A percentile compares a stretch with the other conserved stretches of the same genome.
Conservation (phyloP, 129 eudicot species). For the Helichrysum umbraculigerum region DNA sequence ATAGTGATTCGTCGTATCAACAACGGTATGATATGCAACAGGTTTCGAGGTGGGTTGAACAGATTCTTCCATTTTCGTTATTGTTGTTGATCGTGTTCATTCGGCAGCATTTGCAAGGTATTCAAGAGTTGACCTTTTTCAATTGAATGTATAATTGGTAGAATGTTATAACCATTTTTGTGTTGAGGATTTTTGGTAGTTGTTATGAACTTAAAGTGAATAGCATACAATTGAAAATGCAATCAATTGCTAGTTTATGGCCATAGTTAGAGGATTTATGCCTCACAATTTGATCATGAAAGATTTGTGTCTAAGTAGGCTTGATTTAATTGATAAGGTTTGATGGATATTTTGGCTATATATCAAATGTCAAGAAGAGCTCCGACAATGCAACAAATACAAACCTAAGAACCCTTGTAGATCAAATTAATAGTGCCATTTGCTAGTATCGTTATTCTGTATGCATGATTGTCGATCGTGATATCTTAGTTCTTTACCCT, state of each 20-base stretch:
- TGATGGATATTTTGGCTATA: neutral
- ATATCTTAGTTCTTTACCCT: constrained; percentile 8
- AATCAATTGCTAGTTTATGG: neutral
- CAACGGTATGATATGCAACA: constrained; percentile 71
- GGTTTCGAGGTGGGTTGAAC: constrained; percentile 65
- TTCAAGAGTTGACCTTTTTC: neutral
- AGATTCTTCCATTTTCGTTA: constrained; percentile 81
- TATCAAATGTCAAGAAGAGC: neutral
- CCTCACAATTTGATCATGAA: neutral
- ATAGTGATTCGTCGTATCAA: constrained; percentile 40
- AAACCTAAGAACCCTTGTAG: constrained; percentile 15
- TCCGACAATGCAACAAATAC: neutral
- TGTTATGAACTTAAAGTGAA: constrained; percentile 12
- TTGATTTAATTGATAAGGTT: too few relatives aligned
- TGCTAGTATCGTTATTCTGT: constrained; percentile 4
- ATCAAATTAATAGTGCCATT: neutral
- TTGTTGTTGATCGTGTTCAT: constrained; percentile 67
- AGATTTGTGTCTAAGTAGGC: neutral
- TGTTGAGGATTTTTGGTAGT: neutral
- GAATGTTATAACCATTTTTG: neutral
- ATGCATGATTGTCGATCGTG: neutral
- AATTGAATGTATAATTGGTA: neutral
- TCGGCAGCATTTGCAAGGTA: constrained; percentile 88
- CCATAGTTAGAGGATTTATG: neutral
- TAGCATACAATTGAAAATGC: neutral